Evolutionary conservation across 176 grass and related monocot genomes (phyloP).

Genomic region (Miscanthus lutarioriparius): DNA sequence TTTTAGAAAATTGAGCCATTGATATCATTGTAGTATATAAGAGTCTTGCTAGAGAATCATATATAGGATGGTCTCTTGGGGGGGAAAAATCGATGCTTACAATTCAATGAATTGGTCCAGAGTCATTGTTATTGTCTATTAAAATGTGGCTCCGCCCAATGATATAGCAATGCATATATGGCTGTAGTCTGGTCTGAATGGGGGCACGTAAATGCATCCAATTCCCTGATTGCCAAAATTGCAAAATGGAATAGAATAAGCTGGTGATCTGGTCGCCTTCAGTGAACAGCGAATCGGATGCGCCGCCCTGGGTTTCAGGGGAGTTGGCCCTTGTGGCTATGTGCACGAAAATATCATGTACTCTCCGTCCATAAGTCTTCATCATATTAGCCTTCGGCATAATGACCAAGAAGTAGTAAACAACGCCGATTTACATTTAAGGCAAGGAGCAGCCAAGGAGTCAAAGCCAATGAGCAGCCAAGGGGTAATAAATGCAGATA

Average conservation of each 20-base stretch:
- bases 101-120: neutral
- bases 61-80: neutral
- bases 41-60: neutral
- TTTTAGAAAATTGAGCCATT: neutral
- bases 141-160: neutral
- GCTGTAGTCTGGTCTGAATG: neutral
- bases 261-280: neutral
- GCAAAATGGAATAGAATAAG: neutral
- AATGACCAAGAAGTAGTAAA: too few relatives aligned
- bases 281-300: too few relatives aligned
- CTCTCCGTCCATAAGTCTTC: too few relatives aligned
- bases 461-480: too few relatives aligned
- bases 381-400: too few relatives aligned
- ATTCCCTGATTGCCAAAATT: neutral
- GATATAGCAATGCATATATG: neutral
- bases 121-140: neutral
- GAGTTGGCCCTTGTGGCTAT: too few relatives aligned
- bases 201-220: constrained; percentile 8
- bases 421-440: too few relatives aligned
- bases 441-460: too few relatives aligned
- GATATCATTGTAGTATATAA: neutral
- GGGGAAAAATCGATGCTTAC: neutral
- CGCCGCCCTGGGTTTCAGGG: too few relatives aligned
- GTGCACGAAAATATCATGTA: too few relatives aligned
- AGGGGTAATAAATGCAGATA: too few relatives aligned